These are phyloP conservation scores for Boletus eberwhitei DNA, from an alignment of 768 basidiomycete species.

Conservation along the genomic window DNA sequence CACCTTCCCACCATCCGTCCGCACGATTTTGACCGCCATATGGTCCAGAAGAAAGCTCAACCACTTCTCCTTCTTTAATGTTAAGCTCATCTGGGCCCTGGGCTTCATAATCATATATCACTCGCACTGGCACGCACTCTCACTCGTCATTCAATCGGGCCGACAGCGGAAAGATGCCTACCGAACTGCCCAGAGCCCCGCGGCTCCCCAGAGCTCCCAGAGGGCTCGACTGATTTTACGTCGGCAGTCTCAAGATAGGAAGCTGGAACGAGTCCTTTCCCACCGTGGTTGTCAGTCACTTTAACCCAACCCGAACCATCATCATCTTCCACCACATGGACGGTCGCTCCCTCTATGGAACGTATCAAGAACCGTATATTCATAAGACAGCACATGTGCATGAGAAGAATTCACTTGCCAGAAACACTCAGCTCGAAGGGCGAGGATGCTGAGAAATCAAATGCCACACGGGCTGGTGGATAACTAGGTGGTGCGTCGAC, in stretches of 20 bases:
- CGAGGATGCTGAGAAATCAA: conserved; percentile 71
- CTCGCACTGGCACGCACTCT: conserved; percentile 54
- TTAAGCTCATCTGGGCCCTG: conserved; percentile 69
- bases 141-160: conserved; percentile 2
- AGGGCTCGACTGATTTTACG: conserved; percentile 17
- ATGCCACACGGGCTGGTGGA: conserved; percentile 60
- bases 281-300: conserved; percentile 54
- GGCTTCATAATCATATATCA: conserved; percentile 74
- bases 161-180: conserved; percentile 30
- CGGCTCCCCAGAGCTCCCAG: conserved; percentile 14
- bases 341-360: conserved; percentile 54
- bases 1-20: conserved; percentile 89
- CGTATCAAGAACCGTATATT: conserved; percentile 11
- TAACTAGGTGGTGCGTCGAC: conserved; percentile 37
- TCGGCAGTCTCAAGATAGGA: conserved; percentile 58
- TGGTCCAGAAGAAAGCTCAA: conserved; percentile 63
- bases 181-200: conserved; percentile 49
- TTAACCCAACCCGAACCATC: conserved; percentile 89
- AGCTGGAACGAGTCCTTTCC: conserved; percentile 79
- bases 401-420: conserved; percentile 39
- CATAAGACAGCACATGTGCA: conserved; percentile 4
- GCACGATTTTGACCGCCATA: conserved; percentile 64
- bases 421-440: conserved; percentile 71
- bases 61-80: conserved; percentile 55
- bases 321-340: conserved; percentile 73